Evolutionary conservation across 1,139 yeast genomes (phyloP).

Genomic region (Yamadazyma buinensis): DNA sequence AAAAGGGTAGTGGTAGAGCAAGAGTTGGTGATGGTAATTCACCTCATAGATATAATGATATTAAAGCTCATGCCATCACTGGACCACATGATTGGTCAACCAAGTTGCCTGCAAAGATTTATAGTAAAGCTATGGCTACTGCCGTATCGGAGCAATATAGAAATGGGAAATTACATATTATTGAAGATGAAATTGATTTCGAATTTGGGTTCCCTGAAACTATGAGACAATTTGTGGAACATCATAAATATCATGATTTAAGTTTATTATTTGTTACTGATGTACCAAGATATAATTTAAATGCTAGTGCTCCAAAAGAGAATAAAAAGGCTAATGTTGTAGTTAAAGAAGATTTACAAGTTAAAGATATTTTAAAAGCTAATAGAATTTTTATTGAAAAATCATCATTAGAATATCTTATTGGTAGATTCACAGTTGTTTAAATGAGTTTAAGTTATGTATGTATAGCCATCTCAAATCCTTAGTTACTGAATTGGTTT

Average conservation of each 20-base stretch:
- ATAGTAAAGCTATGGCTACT: conserved; percentile 69
- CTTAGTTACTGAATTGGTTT: too few species aligned
- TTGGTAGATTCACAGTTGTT: conserved; percentile 34
- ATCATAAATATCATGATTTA: conserved; percentile 51
- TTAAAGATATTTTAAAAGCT: conserved; percentile 81
- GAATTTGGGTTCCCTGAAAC: conserved; percentile 45
- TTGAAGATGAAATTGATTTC: conserved; percentile 60
- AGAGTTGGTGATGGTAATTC: conserved; percentile 96
- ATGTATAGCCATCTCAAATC: too few species aligned
- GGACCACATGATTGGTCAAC: conserved; percentile 93
- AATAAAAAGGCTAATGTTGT: conserved; percentile 54
- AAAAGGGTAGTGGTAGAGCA: conserved; percentile 93
- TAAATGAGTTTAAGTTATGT: too few species aligned
- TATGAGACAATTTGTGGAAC: conserved; percentile 54
- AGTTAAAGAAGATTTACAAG: conserved; percentile 76
- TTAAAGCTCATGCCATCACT: conserved; percentile 81
- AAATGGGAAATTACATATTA: conserved; percentile 63
- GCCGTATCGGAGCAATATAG: conserved; percentile 82
- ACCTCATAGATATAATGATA: conserved; percentile 88
- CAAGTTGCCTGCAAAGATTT: conserved; percentile 70
- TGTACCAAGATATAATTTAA: conserved; percentile 49
- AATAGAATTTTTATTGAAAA: conserved; percentile 72
- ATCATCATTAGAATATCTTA: conserved; percentile 63
- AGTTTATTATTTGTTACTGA: conserved; percentile 67
- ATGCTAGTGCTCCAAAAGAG: conserved; percentile 35